Conservation (phyloP, 441 rosid genomes). For the Bocquillonia castaneifolia region DNA sequence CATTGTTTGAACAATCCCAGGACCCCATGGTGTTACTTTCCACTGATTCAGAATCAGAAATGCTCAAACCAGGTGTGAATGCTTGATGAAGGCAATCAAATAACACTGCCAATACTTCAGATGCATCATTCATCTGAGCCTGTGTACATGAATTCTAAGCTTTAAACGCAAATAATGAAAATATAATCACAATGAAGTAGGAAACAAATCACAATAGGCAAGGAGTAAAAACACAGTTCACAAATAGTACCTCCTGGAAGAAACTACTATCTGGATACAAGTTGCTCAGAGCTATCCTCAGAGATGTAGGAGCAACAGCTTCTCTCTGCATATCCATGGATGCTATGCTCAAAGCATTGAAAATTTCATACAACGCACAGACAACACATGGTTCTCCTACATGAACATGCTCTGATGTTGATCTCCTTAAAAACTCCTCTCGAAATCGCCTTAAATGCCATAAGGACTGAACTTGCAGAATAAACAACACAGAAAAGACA, state of each 20-base stretch:
- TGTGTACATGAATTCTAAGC: conserved; percentile 27
- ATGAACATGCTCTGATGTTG: conserved; percentile 66
- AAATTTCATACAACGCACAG: conserved; percentile 75
- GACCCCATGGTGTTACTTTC: conserved; percentile 58
- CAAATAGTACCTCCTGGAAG: conserved; percentile 71
- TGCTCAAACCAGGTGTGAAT: conserved; percentile 50
- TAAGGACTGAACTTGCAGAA: conserved; percentile 54
- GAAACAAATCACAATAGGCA: conserved; percentile 14
- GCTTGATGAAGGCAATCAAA: conserved; percentile 90
- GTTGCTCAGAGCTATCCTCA: conserved; percentile 85
- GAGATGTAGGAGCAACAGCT: conserved; percentile 79
- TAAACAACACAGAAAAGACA: conserved; percentile 15
- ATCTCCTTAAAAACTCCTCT: conserved; percentile 69
- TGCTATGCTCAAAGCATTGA: conserved; percentile 59
- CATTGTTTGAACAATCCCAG: conserved; percentile 72
- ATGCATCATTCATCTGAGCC: conserved; percentile 99
- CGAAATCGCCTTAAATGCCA: conserved; percentile 87
- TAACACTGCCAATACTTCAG: conserved; percentile 83
- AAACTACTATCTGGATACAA: conserved; percentile 84
- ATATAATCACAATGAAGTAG: not conserved
- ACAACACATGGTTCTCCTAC: conserved; percentile 93
- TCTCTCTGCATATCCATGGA: conserved; percentile 49
- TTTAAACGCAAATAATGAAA: not conserved
- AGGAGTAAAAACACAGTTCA: conserved; percentile 22
- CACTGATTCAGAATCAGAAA: conserved; percentile 56